These are phyloP conservation scores for Monosporascus ibericus DNA, from an alignment of 2,329 filamentous ascomycete species.

Conservation along the genomic window DNA sequence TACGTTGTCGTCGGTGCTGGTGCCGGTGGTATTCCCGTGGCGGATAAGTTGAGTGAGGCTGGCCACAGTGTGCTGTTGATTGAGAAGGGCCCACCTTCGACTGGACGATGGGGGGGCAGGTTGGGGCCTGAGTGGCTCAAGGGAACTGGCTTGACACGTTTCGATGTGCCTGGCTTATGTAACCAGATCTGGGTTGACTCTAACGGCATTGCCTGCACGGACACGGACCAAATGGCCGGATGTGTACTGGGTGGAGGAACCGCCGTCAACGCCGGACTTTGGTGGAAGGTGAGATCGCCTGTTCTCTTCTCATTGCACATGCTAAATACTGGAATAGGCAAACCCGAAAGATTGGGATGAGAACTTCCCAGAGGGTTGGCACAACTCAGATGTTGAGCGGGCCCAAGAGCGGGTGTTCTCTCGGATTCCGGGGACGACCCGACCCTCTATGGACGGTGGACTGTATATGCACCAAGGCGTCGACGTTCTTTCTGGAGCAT, in stretches of 20 bases:
- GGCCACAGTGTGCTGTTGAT: slow-evolving; percentile 61
- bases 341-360: slow-evolving; percentile 64
- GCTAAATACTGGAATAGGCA: slow-evolving; percentile 30
- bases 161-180: slow-evolving; percentile 66
- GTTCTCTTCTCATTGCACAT: background rate
- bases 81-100: slow-evolving; percentile 55
- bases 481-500: slow-evolving; percentile 52
- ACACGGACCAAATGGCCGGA: slow-evolving; percentile 68
- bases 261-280: slow-evolving; percentile 62
- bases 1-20: slow-evolving; percentile 58
- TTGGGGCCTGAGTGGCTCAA: slow-evolving; percentile 50
- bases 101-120: slow-evolving; percentile 57
- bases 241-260: slow-evolving; percentile 65
- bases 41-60: slow-evolving; percentile 56
- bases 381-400: slow-evolving; percentile 52
- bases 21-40: slow-evolving; percentile 53
- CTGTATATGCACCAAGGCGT: slow-evolving; percentile 62
- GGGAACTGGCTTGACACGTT: slow-evolving; percentile 58
- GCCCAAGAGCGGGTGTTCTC: slow-evolving; percentile 57
- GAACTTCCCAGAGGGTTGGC: slow-evolving; percentile 69
- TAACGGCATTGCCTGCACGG: slow-evolving; percentile 58
- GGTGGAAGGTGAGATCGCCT: slow-evolving; percentile 46
- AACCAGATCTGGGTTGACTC: slow-evolving; percentile 65
- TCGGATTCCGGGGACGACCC: slow-evolving; percentile 62
- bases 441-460: slow-evolving; percentile 59